Evolutionary conservation across 2,329 filamentous ascomycete species (phyloP).

Genomic region (Neopestalotiopsis sp.): DNA sequence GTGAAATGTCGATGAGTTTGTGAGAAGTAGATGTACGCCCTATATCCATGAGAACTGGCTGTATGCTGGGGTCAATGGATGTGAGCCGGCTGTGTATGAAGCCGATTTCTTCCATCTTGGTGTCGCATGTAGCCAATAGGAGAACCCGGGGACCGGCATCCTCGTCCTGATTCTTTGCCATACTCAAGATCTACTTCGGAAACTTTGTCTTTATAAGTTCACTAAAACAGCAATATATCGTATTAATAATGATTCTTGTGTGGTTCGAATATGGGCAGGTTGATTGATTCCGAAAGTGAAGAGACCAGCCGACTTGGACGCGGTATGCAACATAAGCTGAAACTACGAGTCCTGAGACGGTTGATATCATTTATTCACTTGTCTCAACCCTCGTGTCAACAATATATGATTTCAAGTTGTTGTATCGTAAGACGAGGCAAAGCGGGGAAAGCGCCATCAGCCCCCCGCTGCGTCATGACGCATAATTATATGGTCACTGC

Average conservation of each 20-base stretch:
- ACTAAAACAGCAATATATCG: neutral
- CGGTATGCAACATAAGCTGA: no score
- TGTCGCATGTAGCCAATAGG: slow-evolving; percentile 66
- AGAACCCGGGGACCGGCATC: slow-evolving; percentile 5
- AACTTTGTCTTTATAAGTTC: neutral
- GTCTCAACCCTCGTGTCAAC: neutral
- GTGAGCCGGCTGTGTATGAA: slow-evolving; percentile 56
- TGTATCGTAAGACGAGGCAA: slow-evolving; percentile 1
- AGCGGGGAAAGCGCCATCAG: slow-evolving; percentile 5
- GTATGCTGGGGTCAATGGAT: slow-evolving; percentile 26
- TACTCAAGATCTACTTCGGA: neutral
- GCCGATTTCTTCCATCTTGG: slow-evolving; percentile 64
- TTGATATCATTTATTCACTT: neutral
- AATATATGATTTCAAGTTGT: neutral
- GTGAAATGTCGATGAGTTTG: neutral
- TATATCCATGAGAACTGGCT: slow-evolving; percentile 35
- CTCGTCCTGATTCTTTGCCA: neutral
- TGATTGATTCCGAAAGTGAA: no score
- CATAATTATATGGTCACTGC: neutral
- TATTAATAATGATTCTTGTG: no score
- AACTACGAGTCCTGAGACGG: neutral
- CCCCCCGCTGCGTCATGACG: slow-evolving; percentile 16
- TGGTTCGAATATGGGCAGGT: no score
- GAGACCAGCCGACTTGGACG: no score
- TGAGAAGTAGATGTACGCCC: neutral